phyloP scores from a whole-genome alignment of 129 eudicot species.

The Glebionis coronaria region DNA sequence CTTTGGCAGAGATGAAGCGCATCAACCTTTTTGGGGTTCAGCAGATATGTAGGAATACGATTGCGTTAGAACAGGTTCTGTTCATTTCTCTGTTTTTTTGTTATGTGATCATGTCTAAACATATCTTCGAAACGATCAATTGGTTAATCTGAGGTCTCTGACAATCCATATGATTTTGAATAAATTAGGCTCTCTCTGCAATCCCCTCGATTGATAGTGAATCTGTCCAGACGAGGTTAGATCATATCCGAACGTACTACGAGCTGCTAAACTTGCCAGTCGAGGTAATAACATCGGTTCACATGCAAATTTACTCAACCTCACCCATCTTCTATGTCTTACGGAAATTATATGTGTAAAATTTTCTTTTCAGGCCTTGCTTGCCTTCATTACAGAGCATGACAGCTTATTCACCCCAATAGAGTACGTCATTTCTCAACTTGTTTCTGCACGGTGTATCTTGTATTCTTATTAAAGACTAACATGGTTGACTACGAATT shows the following conservation, averaged over 20 bases:
- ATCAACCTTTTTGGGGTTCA: constrained; percentile 99
- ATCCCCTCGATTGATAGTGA: constrained; percentile 81
- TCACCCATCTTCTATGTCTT: neutral
- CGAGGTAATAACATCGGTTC: constrained; percentile 51
- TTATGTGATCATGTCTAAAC: neutral
- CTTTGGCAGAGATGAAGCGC: constrained; percentile 79
- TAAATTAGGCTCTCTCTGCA: constrained; percentile 81
- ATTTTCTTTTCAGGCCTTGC: constrained; percentile 68
- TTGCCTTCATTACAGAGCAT: constrained; percentile 89
- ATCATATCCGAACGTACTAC: constrained; percentile 85
- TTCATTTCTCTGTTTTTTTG: constrained; percentile 14
- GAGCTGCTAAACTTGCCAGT: constrained; percentile 97
- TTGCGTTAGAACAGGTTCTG: constrained; percentile 94
- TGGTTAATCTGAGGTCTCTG: neutral
- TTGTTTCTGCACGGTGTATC: constrained; percentile 1
- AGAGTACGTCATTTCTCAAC: constrained; percentile 54
- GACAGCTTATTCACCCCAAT: constrained; percentile 57
- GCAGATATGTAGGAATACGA: constrained; percentile 95
- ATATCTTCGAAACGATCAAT: neutral
- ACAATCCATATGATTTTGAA: neutral
- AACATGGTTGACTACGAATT: too few relatives aligned
- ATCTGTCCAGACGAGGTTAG: constrained; percentile 74
- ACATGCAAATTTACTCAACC: neutral
- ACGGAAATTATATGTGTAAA: constrained; percentile 1
- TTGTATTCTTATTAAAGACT: neutral